Evolutionary conservation across 2,329 filamentous ascomycete genomes (phyloP).

Genomic region (Microsporum ferrugineum): DNA sequence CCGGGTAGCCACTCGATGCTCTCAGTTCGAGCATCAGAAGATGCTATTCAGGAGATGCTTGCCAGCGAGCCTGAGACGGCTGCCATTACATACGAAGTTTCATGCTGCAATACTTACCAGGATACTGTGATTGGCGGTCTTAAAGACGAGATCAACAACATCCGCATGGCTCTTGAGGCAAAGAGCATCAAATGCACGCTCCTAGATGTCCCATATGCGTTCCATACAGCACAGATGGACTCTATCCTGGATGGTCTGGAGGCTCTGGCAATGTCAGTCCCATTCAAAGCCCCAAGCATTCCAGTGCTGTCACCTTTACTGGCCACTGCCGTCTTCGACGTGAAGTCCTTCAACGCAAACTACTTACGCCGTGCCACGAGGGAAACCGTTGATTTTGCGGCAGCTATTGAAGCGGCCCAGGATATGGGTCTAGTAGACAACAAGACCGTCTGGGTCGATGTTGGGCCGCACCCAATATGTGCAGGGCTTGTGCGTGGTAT

Average conservation of each 20-base stretch:
- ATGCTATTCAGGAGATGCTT: neutral
- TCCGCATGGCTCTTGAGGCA: conserved; percentile 38
- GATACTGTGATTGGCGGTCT: conserved; percentile 19
- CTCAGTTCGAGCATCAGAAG: conserved; percentile 31
- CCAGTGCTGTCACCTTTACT: conserved; percentile 58
- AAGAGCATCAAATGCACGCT: conserved; percentile 26
- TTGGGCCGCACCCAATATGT: conserved; percentile 64
- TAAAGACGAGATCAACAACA: conserved; percentile 2
- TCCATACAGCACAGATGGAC: conserved; percentile 52
- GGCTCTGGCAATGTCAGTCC: conserved; percentile 39
- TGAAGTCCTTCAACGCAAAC: conserved; percentile 40
- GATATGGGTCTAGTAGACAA: conserved; percentile 49
- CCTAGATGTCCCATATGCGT: conserved; percentile 55
- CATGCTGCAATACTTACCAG: conserved; percentile 8
- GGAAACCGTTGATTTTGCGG: conserved; percentile 58
- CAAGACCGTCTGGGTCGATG: conserved; percentile 59
- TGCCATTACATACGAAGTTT: neutral
- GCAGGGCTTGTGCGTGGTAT: conserved; percentile 54
- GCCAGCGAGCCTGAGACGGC: neutral
- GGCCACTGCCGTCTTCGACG: conserved; percentile 48
- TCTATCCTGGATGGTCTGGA: neutral
- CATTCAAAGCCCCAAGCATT: conserved; percentile 47
- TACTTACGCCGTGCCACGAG: conserved; percentile 40
- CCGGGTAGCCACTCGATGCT: conserved; percentile 57
- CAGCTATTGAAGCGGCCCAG: conserved; percentile 49